phyloP scores from a whole-genome alignment of 345 rosid genomes.

The Linum tenue region DNA sequence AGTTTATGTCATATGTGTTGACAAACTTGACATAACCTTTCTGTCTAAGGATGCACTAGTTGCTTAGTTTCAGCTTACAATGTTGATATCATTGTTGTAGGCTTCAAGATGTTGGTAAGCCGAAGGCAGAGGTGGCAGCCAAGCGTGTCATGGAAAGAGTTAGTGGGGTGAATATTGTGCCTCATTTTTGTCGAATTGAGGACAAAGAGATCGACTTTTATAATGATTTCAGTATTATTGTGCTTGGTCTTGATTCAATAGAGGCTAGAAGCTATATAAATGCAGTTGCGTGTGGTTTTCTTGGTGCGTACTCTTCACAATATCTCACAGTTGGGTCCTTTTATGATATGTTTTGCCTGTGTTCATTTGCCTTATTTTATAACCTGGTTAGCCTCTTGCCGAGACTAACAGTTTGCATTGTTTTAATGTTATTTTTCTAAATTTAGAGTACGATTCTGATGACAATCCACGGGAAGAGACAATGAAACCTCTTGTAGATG shows the following conservation, averaged over 20 bases:
- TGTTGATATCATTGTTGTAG: conserved; percentile 28
- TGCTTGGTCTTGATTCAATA: conserved; percentile 90
- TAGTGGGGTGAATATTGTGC: conserved; percentile 71
- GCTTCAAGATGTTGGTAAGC: conserved; percentile 90
- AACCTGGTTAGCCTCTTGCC: not conserved
- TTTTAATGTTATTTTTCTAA: conserved; percentile 12
- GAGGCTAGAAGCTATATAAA: conserved; percentile 96
- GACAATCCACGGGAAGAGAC: conserved; percentile 72
- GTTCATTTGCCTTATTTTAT: not conserved
- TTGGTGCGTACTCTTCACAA: conserved; percentile 43
- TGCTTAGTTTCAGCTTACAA: not conserved
- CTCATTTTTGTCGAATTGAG: conserved; percentile 94
- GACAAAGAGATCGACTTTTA: conserved; percentile 81
- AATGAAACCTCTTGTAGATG: conserved; percentile 89
- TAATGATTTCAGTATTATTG: conserved; percentile 70
- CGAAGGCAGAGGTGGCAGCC: conserved; percentile 97
- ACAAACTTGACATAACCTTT: not conserved
- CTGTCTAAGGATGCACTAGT: not conserved
- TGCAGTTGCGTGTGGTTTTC: conserved; percentile 86
- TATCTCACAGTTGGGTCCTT: not conserved
- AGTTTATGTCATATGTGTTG: not conserved
- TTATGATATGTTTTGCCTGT: not conserved
- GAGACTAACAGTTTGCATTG: not conserved
- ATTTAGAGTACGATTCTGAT: conserved; percentile 65
- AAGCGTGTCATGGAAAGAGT: conserved; percentile 96